Base-by-base conservation (phyloP, 305 asterid species). In the Solanum chacoense region DNA sequence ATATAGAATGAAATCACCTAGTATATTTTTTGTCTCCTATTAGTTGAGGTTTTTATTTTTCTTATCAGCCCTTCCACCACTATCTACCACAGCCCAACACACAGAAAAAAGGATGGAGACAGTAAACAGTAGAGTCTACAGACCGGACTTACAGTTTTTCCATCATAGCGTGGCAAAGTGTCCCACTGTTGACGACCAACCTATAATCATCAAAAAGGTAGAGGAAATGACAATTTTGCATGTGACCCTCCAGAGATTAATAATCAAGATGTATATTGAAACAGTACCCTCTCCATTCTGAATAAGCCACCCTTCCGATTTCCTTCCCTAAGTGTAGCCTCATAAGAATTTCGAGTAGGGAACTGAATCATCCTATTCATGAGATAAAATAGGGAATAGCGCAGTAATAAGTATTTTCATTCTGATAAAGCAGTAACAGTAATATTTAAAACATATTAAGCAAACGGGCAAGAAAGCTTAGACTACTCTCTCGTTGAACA, bases 61-160 rank as follows among this genome's bases (percentile, higher is more conserved):
- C 10, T 42, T 28, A 29, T 28, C 86, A 81, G 86, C 29, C 40
- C 16, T 45, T 45, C 18, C 71, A 42, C 38, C 86, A 28, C 86
- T 38, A 80, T 81, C 38, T 18, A 42, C 26, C 85, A 81, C 20
- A 81, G 38, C 14, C 67, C 26, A 26, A 26, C 67, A 8, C 16
- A 12, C 28, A 36, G 76, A 63, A 78, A 38, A 45, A 31, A 80
- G 74, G 14, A 13, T 83, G 80, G 83, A 81, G 78, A 36, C 81
- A 42, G 16, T 28, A 32, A 73, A 71, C 86, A 40, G 29, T 45
- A 22, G 35, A 85, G 29, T 65, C 69, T 38, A 28, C 20, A 85
- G 29, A 71, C 59, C 88, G 86, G 88, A 90, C 98, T 94, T 94
- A 97, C 99, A 90, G 94, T 89, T 94, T 95, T 97, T 88, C 98